phyloP scores from a whole-genome alignment of 306 rosid species.

The Geum urbanum region DNA sequence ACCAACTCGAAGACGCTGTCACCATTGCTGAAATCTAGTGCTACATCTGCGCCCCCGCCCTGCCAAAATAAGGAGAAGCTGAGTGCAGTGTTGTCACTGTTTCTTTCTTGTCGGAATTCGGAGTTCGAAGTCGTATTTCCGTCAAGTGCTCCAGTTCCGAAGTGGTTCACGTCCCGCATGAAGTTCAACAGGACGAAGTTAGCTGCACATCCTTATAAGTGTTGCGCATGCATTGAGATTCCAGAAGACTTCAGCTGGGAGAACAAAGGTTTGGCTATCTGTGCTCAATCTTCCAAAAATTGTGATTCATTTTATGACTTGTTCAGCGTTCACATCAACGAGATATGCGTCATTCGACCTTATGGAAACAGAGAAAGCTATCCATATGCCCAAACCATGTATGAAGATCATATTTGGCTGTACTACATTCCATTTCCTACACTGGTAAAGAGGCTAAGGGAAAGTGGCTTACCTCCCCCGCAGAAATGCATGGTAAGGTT shows the following conservation, averaged over 20 bases:
- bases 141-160: neutral
- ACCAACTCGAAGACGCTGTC: neutral
- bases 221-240: neutral
- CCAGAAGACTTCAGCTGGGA: neutral
- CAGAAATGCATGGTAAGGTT: too few relatives aligned
- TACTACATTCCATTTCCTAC: neutral
- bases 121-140: neutral
- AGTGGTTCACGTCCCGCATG: neutral
- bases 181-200: neutral
- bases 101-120: neutral
- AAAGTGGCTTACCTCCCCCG: neutral
- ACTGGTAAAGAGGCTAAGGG: neutral
- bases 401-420: neutral
- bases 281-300: accelerated
- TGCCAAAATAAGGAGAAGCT: neutral
- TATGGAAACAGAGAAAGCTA: too few relatives aligned
- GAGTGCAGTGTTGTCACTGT: neutral
- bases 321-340: neutral
- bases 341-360: neutral
- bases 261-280: neutral
- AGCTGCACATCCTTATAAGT: too few relatives aligned
- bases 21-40: too few relatives aligned
- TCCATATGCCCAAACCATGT: neutral
- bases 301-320: neutral
- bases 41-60: too few relatives aligned